A percentile compares a stretch with the other conserved stretches of the same genome.
Conservation (phyloP, 139 green algal genomes). For the Diplosphaera chodatii region DNA sequence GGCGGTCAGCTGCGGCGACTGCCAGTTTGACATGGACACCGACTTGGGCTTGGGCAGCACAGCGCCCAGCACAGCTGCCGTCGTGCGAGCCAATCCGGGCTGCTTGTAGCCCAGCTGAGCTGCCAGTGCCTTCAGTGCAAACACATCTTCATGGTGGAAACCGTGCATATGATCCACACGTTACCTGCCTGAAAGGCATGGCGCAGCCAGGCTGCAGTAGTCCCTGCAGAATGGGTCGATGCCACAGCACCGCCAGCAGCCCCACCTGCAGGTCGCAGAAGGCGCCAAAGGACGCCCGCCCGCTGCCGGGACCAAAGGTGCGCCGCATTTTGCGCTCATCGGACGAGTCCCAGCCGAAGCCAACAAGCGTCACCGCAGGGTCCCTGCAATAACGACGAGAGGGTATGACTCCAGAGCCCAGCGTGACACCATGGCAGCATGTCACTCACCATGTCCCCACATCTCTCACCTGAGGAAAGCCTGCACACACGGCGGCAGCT, state of each 20-base stretch:
- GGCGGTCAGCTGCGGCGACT: neutral
- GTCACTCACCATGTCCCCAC: too few species aligned
- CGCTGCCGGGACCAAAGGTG: neutral
- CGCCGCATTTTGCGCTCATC: constrained; percentile 4
- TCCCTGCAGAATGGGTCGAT: too few species aligned
- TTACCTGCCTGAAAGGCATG: too few species aligned
- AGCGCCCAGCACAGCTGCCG: neutral
- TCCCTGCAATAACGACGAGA: too few species aligned
- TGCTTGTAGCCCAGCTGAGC: neutral
- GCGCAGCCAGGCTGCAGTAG: too few species aligned
- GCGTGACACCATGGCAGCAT: too few species aligned
- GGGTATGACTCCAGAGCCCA: too few species aligned
- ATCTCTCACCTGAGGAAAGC: constrained; percentile 28
- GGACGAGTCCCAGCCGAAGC: neutral
- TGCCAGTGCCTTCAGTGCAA: neutral
- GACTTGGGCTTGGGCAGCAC: neutral
- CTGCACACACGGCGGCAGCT: constrained; percentile 24
- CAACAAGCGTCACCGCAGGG: neutral
- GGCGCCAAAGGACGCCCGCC: neutral
- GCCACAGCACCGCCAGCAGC: too few species aligned
- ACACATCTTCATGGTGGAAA: too few species aligned
- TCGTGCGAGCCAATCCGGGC: neutral
- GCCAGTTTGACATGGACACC: constrained; percentile 11
- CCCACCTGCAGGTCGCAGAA: constrained; percentile 6
- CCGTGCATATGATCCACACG: too few species aligned